Conservation (phyloP, 2,329 filamentous ascomycete species). For the Geosmithia flava region DNA sequence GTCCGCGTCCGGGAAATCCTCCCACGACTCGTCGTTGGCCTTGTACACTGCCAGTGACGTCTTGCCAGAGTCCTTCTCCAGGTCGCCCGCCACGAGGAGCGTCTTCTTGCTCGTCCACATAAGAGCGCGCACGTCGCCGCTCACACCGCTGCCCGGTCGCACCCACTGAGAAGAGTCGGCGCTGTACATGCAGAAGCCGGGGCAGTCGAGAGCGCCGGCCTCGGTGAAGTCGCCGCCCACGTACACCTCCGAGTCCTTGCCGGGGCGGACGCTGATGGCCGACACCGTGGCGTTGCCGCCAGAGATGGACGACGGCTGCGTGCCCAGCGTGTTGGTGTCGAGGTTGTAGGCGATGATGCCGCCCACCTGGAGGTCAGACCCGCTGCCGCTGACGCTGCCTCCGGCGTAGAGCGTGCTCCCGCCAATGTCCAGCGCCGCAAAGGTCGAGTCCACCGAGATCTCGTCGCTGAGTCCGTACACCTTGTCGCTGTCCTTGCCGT, state of each 20-base stretch:
- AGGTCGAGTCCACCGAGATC: constrained; percentile 59
- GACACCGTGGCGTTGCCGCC: constrained; percentile 64
- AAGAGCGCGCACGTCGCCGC: constrained; percentile 59
- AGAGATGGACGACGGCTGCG: constrained; percentile 63
- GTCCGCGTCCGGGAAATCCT: constrained; percentile 45
- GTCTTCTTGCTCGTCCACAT: constrained; percentile 63
- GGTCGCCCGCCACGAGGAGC: constrained; percentile 66
- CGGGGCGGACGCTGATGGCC: constrained; percentile 60
- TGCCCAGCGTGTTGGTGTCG: constrained; percentile 44
- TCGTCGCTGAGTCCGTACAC: constrained; percentile 58
- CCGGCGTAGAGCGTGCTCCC: constrained; percentile 67
- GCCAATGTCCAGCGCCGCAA: constrained; percentile 57
- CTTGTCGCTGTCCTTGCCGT: constrained; percentile 54
- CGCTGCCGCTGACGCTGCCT: constrained; percentile 61
- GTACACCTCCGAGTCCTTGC: constrained; percentile 56
- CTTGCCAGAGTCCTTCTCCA: constrained; percentile 51
- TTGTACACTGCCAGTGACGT: constrained; percentile 57
- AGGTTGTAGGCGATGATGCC: constrained; percentile 78
- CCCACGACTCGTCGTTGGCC: constrained; percentile 53
- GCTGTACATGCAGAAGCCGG: constrained; percentile 70
- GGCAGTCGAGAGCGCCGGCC: constrained; percentile 73
- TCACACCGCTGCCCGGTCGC: constrained; percentile 59
- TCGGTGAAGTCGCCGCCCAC: constrained; percentile 77
- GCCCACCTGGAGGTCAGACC: constrained; percentile 49
- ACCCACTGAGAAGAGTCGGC: constrained; percentile 63